These are phyloP conservation scores for Protomyces macrosporus DNA, from an alignment of 1,139 yeast species.

Conservation along the genomic window DNA sequence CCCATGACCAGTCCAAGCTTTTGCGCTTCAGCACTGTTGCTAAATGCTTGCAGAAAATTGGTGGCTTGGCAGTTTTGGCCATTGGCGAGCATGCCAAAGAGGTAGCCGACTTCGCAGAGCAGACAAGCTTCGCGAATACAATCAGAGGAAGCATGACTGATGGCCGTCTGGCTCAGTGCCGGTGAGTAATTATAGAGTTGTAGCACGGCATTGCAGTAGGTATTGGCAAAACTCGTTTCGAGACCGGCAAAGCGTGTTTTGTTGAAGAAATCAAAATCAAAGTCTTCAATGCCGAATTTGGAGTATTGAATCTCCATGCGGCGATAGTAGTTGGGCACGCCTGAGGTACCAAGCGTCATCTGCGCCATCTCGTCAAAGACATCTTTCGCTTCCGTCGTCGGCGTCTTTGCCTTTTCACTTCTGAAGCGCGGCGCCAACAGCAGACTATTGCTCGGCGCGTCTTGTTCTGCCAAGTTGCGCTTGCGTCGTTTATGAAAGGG, in stretches of 20 bases:
- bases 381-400: constrained; percentile 29
- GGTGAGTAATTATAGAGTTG: constrained; percentile 81
- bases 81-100: constrained; percentile 86
- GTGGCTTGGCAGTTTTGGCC: constrained; percentile 68
- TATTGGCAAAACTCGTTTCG: constrained; percentile 77
- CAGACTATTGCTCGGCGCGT: constrained; percentile 9
- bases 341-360: constrained; percentile 30
- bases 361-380: constrained; percentile 32
- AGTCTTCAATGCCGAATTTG: constrained; percentile 87
- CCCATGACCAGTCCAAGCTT: constrained; percentile 46
- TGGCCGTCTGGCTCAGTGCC: constrained; percentile 59
- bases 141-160: constrained; percentile 54
- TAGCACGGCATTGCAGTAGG: constrained; percentile 71
- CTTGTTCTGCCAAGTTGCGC: constrained; percentile 36
- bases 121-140: constrained; percentile 46
- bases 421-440: constrained; percentile 55
- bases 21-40: constrained; percentile 37
- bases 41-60: constrained; percentile 56
- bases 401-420: constrained; percentile 53
- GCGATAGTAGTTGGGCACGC: constrained; percentile 44
- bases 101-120: constrained; percentile 75
- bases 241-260: constrained; percentile 73
- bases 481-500: constrained; percentile 52
- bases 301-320: constrained; percentile 76
- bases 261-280: constrained; percentile 83